Evolutionary conservation across 129 eudicot genomes (phyloP), one percentile per base, ranked within the genome.

Genomic region (Deinandra increscens): DNA sequence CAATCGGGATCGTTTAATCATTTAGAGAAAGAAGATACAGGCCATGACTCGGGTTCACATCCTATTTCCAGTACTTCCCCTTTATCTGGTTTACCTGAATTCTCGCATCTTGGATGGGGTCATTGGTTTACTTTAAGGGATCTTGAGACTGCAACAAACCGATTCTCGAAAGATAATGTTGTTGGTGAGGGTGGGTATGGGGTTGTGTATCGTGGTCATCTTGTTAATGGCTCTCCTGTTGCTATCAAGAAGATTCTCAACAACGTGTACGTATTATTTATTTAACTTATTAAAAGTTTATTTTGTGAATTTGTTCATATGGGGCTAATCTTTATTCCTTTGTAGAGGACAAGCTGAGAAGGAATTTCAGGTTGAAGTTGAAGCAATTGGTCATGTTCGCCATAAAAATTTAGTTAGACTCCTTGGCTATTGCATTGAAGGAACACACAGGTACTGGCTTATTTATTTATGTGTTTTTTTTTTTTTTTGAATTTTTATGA

Each of bases 131-230:
- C 96, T 0, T 54, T 89, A 59, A 67, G 96, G 79, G 96, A 89
- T 63, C 81, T 89, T n/a, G 88, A 89, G 77, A 66, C 46, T 23
- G 96, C 96, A 15, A 89, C 96, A 11, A 74, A 84, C 34, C 75
- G 83, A 36, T 89, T 89, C 79, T 84, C 94, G 6, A 89, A 86
- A 70, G 88, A 89, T 31, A 84, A 89, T 49, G 75, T 89, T 41
- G 84, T 89, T 73, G 96, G 96, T 49, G 96, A 89, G 79, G 96
- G 96, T 63, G 96, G 96, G 15, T 89, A 86, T 60, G 96, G 96
- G 55, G 81, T 89, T 33, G 96, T 89, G 44, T 89, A 89, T 73
- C 82, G 73, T 36, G 96, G 94, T 1, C 68, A 73, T 38, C 81
- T 89, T 76, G 74, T 85, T 56, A 86, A 89, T 78, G 96, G 96